Conservation (phyloP, 164 flowering plant species). For the Dillenia turbinata region DNA sequence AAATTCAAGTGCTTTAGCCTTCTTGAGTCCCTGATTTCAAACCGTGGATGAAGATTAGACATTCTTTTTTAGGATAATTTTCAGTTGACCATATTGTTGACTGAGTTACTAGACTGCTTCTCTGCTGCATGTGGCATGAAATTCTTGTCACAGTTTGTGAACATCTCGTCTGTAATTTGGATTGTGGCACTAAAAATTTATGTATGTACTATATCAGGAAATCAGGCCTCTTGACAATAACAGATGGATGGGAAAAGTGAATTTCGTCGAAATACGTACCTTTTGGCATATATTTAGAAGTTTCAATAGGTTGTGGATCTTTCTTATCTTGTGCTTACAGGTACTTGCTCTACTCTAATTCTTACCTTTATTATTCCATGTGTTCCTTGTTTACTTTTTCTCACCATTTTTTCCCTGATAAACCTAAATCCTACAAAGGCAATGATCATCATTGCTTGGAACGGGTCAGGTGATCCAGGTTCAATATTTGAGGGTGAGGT, state of each 20-base stretch:
- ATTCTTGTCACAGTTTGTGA: no score
- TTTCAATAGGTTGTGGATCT: conserved; percentile 94
- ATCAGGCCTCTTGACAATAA: conserved; percentile 31
- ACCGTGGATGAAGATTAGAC: no score
- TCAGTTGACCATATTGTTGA: no score
- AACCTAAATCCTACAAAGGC: conserved; percentile 38
- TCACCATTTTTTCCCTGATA: neutral
- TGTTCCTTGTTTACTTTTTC: neutral
- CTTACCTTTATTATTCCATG: neutral
- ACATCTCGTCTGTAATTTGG: no score
- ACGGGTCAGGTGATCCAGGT: conserved; percentile 64
- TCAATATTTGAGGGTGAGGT: conserved; percentile 51
- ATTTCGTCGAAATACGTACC: conserved; percentile 93
- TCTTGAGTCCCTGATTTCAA: no score
- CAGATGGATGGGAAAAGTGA: conserved; percentile 85
- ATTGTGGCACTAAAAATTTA: no score
- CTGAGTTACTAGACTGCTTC: no score
- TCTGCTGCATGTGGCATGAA: no score
- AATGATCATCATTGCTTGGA: conserved; percentile 96
- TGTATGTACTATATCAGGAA: conserved; percentile 36
- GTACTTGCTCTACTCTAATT: conserved; percentile 15
- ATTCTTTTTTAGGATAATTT: no score
- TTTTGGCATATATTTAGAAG: conserved; percentile 94
- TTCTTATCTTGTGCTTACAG: conserved; percentile 82
- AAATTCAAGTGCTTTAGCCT: no score